Conservation (phyloP, 768 basidiomycete genomes). For the Macrolepiota dolichaula region DNA sequence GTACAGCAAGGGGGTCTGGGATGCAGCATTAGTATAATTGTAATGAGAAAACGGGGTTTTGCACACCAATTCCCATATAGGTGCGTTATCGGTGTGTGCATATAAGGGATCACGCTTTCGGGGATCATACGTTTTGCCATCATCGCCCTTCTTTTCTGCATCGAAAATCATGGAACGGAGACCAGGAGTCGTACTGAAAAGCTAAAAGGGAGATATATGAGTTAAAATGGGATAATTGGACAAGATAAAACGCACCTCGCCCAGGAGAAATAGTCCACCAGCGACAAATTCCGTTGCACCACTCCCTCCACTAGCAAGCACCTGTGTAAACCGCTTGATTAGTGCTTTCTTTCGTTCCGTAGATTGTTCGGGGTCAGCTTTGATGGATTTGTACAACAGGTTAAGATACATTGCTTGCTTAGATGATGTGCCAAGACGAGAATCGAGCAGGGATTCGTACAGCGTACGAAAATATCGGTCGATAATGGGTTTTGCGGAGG, state of each 20-base stretch:
- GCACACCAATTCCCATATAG: conserved; percentile 88
- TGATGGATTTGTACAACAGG: conserved; percentile 86
- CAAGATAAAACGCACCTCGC: conserved; percentile 57
- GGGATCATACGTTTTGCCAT: conserved; percentile 64
- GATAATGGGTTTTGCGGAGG: conserved; percentile 43
- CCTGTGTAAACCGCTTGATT: conserved; percentile 79
- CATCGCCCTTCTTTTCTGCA: conserved; percentile 12
- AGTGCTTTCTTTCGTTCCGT: conserved; percentile 74
- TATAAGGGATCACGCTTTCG: conserved; percentile 88
- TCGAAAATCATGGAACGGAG: conserved; percentile 37
- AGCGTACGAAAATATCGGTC: conserved; percentile 80
- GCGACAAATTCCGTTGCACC: conserved; percentile 86
- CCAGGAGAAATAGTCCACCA: conserved; percentile 83
- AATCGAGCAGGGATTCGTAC: conserved; percentile 86
- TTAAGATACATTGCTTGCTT: conserved; percentile 99
- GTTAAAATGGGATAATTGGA: background rate
- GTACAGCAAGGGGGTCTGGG: conserved; percentile 69
- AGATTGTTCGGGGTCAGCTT: conserved; percentile 45
- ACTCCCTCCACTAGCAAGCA: conserved; percentile 63
- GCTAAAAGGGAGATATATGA: conserved; percentile 19
- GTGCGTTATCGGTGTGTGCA: conserved; percentile 73
- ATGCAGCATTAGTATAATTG: background rate
- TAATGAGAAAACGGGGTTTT: conserved; percentile 6
- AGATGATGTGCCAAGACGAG: conserved; percentile 72
- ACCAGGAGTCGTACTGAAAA: conserved; percentile 41